A percentile compares a stretch with the other conserved stretches of the same genome.
These are phyloP conservation scores for Huntiella decipiens DNA, from an alignment of 2,329 filamentous ascomycete genomes.

Conservation along the genomic window DNA sequence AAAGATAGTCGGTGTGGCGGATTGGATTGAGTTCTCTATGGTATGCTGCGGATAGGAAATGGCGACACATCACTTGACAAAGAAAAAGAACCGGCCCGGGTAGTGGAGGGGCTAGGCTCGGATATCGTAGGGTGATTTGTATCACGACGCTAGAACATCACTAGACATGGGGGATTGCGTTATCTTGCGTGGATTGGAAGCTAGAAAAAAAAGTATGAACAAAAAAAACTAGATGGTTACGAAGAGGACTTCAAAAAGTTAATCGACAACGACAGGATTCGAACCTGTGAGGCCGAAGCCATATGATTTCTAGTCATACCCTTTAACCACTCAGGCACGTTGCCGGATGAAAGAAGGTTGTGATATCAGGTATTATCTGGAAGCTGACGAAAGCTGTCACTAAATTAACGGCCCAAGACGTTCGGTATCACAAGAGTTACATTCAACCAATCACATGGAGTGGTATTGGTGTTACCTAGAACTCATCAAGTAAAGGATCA, in stretches of 20 bases:
- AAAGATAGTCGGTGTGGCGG: too few species aligned
- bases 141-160: background rate
- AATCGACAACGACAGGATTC: slow-evolving; percentile 8
- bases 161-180: background rate
- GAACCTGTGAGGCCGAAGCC: slow-evolving; percentile 9
- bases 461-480: too few species aligned
- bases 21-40: background rate
- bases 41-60: background rate
- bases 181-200: background rate
- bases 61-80: background rate
- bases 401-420: too few species aligned
- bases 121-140: background rate
- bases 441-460: too few species aligned
- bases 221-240: background rate
- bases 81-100: background rate
- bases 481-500: too few species aligned
- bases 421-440: too few species aligned
- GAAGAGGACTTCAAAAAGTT: background rate
- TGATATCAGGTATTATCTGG: too few species aligned
- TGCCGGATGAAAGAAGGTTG: background rate
- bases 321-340: slow-evolving; percentile 10
- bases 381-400: too few species aligned
- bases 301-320: slow-evolving; percentile 10
- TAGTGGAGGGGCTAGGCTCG: background rate
- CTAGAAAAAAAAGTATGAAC: background rate